These are phyloP conservation scores for Agapanthus africanus DNA, from an alignment of 106 monocot species.

Conservation along the genomic window DNA sequence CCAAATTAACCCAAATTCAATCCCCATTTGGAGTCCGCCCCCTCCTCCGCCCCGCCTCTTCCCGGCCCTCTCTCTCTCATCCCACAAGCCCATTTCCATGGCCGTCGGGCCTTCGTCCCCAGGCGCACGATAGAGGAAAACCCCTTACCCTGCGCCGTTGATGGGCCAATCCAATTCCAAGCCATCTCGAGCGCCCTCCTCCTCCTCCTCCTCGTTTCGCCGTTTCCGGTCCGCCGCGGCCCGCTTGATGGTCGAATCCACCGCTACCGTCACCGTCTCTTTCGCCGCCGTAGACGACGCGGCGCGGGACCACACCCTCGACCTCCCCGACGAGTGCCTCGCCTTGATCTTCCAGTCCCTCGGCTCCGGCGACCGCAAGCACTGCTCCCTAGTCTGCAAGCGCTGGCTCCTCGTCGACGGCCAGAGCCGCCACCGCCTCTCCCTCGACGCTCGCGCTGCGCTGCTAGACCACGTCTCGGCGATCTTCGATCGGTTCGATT, in stretches of 20 bases:
- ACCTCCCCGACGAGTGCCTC: conserved; percentile 75
- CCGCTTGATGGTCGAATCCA: background rate
- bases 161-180: conserved; percentile 27
- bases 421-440: conserved; percentile 53
- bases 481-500: conserved; percentile 47
- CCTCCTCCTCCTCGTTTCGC: conserved; percentile 1
- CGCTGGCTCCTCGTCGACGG: conserved; percentile 67
- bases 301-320: conserved; percentile 27
- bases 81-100: background rate
- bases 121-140: background rate
- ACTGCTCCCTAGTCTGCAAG: conserved; percentile 74
- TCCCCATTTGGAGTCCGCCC: too few relatives aligned
- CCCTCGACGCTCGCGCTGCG: conserved; percentile 54
- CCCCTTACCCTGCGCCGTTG: background rate
- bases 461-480: conserved; percentile 24
- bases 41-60: too few relatives aligned
- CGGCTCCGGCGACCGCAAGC: conserved; percentile 58
- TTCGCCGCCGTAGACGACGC: background rate
- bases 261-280: too few relatives aligned
- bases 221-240: background rate
- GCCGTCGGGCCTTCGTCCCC: too few relatives aligned
- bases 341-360: conserved; percentile 61
- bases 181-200: too few relatives aligned
- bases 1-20: too few relatives aligned
- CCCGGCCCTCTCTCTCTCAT: too few relatives aligned